Conservation (phyloP, 106 monocot genomes). For the Acorus calamus region DNA sequence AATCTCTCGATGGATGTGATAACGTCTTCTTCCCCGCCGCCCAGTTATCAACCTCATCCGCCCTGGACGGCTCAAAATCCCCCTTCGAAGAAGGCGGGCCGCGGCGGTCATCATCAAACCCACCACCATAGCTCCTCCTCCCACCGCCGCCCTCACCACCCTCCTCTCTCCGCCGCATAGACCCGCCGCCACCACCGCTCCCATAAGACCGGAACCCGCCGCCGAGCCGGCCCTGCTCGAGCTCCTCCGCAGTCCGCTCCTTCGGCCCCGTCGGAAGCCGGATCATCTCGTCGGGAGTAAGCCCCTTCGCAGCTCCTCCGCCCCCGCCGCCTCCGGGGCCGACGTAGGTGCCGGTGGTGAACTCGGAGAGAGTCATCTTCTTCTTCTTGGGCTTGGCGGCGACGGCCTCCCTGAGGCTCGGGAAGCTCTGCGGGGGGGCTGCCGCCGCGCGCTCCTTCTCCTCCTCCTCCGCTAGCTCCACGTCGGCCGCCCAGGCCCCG, state of each 20-base stretch:
- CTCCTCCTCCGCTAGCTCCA: slow-evolving; percentile 26
- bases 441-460: background rate
- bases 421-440: slow-evolving; percentile 36
- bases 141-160: slow-evolving; percentile 9
- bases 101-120: slow-evolving; percentile 47
- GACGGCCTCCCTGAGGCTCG: slow-evolving; percentile 72
- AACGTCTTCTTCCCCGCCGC: slow-evolving; percentile 53
- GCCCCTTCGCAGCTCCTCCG: slow-evolving; percentile 21
- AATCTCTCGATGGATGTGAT: slow-evolving; percentile 15
- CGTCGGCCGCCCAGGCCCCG: slow-evolving; percentile 93
- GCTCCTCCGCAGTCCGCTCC: slow-evolving; percentile 74
- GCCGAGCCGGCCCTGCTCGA: slow-evolving; percentile 48
- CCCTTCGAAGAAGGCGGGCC: slow-evolving; percentile 17
- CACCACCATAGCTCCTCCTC: slow-evolving; percentile 25
- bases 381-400: slow-evolving; percentile 71
- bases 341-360: slow-evolving; percentile 27
- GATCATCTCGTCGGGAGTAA: slow-evolving; percentile 55
- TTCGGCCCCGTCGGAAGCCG: slow-evolving; percentile 74
- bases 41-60: slow-evolving; percentile 87
- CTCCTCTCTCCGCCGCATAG: slow-evolving; percentile 20
- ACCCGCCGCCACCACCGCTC: slow-evolving; percentile 4
- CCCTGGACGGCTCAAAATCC: slow-evolving; percentile 56
- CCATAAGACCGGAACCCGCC: slow-evolving; percentile 70
- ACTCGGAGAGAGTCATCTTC: slow-evolving; percentile 68
- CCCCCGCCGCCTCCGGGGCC: slow-evolving; percentile 17